Evolutionary conservation across 2,329 filamentous ascomycete species (phyloP), one percentile per base, ranked within the genome.

Genomic region (Fonsecaea pedrosoi): DNA sequence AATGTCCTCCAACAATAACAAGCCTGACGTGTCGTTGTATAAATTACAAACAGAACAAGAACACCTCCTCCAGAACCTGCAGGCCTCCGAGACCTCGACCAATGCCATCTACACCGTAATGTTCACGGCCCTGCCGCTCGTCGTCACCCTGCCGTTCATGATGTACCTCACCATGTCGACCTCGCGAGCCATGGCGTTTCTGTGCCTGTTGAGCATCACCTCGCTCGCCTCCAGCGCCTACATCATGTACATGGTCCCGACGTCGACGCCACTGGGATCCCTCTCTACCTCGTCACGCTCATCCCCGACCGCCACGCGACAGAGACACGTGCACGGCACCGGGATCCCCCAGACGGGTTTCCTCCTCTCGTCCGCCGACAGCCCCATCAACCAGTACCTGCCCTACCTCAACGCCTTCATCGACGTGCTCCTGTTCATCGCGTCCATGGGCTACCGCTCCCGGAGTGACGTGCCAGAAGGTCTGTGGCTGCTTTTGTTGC

Each of bases 401-500:
- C 69, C 70, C 5, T 62, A 59, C 30, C 63, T 74, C 35, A 72
- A 72, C 48, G 66, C 45, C 1, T 62, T 59, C 9, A 70, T 73
- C 42, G 38, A 63, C 40, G 66, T 30, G 18, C 32, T 72, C 21
- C 42, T 74, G n/a, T 55, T 59, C 12, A 13, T 71, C 6, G 65
- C 70, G 7, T 60, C 65, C 2, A 54, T 62, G 60, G 58, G 40
- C 13, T 65, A 70, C 18, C 53, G 65, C 21, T 62, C 65, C 8
- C 48, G 63, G 35, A 60, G 53, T 15, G 68, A 61, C 59, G 63
- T 68, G 32, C 64, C 67, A 1, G 68, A 70, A 35, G 70, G 63
- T 13, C 58, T 73, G 34, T 74, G 71, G 71, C 50, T 73, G 64
- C 69, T 71, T 60, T 55, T 72, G 21, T 42, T 73, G 50, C 32